Conservation (phyloP, 2,329 filamentous ascomycete species). For the Didymella glomerata region DNA sequence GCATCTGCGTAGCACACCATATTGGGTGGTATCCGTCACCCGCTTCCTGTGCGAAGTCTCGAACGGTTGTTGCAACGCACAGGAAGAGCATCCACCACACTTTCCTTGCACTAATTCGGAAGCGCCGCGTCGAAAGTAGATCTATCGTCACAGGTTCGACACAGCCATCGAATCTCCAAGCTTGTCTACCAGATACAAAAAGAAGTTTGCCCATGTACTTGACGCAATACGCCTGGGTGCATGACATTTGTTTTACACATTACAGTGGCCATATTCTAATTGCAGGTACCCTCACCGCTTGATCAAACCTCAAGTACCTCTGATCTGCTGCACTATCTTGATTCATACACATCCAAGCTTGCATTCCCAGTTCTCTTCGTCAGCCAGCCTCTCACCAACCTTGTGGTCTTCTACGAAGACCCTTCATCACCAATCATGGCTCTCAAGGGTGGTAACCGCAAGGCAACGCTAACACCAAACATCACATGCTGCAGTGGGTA, state of each 20-base stretch:
- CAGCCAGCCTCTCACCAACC: not conserved
- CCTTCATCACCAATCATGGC: constrained; percentile 3
- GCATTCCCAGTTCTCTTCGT: not conserved
- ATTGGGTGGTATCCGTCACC: constrained; percentile 19
- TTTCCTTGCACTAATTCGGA: constrained; percentile 17
- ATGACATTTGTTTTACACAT: constrained; percentile 8
- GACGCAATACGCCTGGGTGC: not conserved
- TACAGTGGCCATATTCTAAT: not conserved
- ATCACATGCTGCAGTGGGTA: constrained; percentile 10
- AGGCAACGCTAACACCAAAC: constrained; percentile 4
- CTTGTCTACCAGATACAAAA: constrained; percentile 1
- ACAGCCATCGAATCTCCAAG: constrained; percentile 10
- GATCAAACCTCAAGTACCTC: constrained; percentile 3
- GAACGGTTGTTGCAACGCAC: constrained; percentile 8
- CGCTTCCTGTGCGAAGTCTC: constrained; percentile 11
- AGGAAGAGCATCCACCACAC: constrained; percentile 8
- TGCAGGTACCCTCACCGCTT: not conserved
- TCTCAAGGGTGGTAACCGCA: not conserved
- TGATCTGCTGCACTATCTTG: not conserved
- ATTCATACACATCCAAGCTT: not conserved
- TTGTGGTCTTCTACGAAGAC: not conserved
- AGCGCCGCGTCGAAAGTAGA: constrained; percentile 16
- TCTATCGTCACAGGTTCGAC: not conserved
- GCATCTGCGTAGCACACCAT: constrained; percentile 20
- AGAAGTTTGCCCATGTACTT: not conserved